Percentiles rank a stretch among this genome's conserved stretches.
Conservation (phyloP, 2,329 filamentous ascomycete species). For the Trichoderma citrinoviride region DNA sequence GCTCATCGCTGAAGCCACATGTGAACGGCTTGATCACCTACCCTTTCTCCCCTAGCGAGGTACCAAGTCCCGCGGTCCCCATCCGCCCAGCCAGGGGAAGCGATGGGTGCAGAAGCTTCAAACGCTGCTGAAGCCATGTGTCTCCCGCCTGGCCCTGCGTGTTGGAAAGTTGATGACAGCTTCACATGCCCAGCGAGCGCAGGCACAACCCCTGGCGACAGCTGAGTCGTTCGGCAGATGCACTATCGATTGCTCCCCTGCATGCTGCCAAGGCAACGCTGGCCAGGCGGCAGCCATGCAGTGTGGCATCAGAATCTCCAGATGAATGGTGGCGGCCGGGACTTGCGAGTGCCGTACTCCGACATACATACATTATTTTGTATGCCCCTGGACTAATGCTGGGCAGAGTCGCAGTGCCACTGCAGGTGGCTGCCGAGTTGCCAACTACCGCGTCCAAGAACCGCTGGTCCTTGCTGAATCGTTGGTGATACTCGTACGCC, state of each 20-base stretch:
- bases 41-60: not conserved
- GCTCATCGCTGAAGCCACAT: not conserved
- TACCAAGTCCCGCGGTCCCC: not conserved
- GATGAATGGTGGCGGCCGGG: not conserved
- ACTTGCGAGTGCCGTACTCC: not conserved
- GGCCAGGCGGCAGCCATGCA: not conserved
- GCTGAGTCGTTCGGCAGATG: slow-evolving; percentile 2
- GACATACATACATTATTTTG: not conserved
- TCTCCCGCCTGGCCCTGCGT: not conserved
- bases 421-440: not conserved
- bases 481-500: not conserved
- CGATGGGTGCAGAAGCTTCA: slow-evolving; percentile 10
- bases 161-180: not conserved
- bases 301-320: not conserved
- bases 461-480: not conserved
- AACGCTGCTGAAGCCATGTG: not conserved
- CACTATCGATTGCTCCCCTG: slow-evolving; percentile 11
- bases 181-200: not conserved
- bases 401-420: not conserved
- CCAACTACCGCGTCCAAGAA: not conserved
- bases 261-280: not conserved
- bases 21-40: slow-evolving; percentile 5
- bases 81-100: not conserved
- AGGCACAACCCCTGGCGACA: not conserved
- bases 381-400: not conserved